Evolutionary conservation across 306 rosid species (phyloP), one percentile per base, ranked within the genome.

Genomic region (Spatholobus suberectus): DNA sequence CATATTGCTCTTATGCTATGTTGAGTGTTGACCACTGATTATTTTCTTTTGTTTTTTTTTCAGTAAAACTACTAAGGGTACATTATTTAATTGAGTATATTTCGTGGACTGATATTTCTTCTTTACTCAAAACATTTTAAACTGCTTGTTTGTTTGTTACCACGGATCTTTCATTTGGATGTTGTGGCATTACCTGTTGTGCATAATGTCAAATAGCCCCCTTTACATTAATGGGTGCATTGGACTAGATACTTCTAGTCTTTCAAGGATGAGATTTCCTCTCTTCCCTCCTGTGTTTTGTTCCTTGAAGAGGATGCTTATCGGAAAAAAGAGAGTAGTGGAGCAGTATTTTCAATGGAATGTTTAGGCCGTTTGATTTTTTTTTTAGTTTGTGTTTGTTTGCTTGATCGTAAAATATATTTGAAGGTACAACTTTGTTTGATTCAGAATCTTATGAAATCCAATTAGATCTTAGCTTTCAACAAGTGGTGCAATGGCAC

Each of bases 81-180:
- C 32, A n/a, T 4, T 0, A 17, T 51, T 11, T 17, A 13, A 3
- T 37, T 55, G 21, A 54, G 37, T 74, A 21, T n/a, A 37, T 67
- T 52, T 21, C 23, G 0, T 68, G n/a, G n/a, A 61, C 10, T 75
- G 57, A 59, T 59, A 75, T 58, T 23, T 75, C 24, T 75, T 57
- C 20, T 18, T 52, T 29, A 9, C 17, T 52, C 32, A 18, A n/a
- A n/a, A 35, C 65, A n/a, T 43, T 44, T 41, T 26, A 55, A 40
- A 38, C 70, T 46, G 35, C 1, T 47, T 63, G 34, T 11, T 44
- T 10, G 29, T 27, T 57, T 58, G 43, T 26, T 61, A 24, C 18
- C n/a, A 26, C 5, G 6, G 47, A 46, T 18, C 23, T 78, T 51
- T 32, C 38, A 46, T 52, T 37, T 29, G 52, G 23, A 40, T n/a